phyloP scores from a whole-genome alignment of 2,329 filamentous ascomycete species.

The Fusarium sp. region DNA sequence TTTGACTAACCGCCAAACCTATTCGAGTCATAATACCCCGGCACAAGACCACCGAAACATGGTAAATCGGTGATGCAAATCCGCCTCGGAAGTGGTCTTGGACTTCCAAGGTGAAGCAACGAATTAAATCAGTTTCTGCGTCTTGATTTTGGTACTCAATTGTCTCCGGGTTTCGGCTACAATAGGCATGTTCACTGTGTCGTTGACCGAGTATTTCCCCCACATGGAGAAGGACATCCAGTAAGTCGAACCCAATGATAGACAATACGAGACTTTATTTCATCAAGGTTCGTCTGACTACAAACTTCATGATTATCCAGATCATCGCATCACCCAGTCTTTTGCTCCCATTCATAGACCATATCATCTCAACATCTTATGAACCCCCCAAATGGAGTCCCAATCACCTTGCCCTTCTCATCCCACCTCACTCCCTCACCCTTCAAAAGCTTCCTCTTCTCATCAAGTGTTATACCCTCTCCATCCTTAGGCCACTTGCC shows the following conservation, averaged over 20 bases:
- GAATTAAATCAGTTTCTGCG: slow-evolving; percentile 19
- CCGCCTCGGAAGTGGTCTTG: slow-evolving; percentile 20
- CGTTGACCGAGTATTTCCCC: slow-evolving; percentile 29
- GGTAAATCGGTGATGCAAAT: slow-evolving; percentile 34
- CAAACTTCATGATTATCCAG: not conserved
- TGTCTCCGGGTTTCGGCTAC: slow-evolving; percentile 41
- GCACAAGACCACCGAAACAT: slow-evolving; percentile 43
- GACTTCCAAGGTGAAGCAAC: slow-evolving; percentile 32
- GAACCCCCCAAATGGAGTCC: slow-evolving; percentile 59
- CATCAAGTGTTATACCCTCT: slow-evolving; percentile 70
- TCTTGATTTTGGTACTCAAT: not conserved
- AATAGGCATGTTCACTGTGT: slow-evolving; percentile 22
- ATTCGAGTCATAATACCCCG: slow-evolving; percentile 24
- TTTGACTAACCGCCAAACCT: slow-evolving; percentile 39
- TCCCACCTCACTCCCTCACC: slow-evolving; percentile 75
- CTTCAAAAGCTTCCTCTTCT: slow-evolving; percentile 71
- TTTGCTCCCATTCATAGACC: not conserved
- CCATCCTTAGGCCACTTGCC: slow-evolving; percentile 73
- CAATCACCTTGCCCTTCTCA: slow-evolving; percentile 68
- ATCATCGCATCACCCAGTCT: not conserved
- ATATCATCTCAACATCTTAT: slow-evolving; percentile 14
- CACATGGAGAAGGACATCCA: slow-evolving; percentile 33
- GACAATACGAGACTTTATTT: slow-evolving; percentile 1
- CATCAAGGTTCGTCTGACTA: not conserved
- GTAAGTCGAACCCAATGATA: not conserved